These are phyloP conservation scores for Botrytis hyacinthi DNA, from an alignment of 2,329 filamentous ascomycete species.

Conservation along the genomic window DNA sequence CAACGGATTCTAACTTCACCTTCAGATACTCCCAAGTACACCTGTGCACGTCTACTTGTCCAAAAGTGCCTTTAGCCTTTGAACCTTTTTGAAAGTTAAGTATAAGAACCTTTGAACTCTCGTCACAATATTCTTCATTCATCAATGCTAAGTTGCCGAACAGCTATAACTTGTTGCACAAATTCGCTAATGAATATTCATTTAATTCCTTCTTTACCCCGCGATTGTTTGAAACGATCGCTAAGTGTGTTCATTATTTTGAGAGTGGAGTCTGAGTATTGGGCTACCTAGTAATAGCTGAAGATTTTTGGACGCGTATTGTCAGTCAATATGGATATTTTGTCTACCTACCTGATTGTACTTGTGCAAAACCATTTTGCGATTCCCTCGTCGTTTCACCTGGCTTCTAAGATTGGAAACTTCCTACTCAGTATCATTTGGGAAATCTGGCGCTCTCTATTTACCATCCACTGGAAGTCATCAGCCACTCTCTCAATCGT, in stretches of 20 bases:
- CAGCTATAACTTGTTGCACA: background rate
- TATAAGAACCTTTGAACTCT: background rate
- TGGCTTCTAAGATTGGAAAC: accelerated
- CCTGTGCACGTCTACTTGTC: background rate
- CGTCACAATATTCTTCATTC: background rate
- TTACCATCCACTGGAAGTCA: background rate
- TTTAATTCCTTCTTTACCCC: background rate
- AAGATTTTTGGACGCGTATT: background rate
- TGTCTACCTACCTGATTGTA: background rate
- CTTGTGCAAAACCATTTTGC: background rate
- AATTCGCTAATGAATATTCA: background rate
- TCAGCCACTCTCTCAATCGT: background rate
- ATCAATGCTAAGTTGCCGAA: background rate
- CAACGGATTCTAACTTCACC: background rate
- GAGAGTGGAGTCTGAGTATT: background rate
- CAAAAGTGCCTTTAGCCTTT: background rate
- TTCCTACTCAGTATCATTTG: background rate
- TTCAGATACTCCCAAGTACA: background rate
- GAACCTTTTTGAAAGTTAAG: background rate
- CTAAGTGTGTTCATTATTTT: background rate
- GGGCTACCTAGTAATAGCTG: background rate
- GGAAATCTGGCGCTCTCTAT: too few species aligned
- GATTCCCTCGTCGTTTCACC: background rate
- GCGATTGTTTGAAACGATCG: background rate
- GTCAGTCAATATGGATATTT: background rate